Evolutionary conservation across 169 alveolate genomes (phyloP).

Genomic region (Besnoitia besnoiti): DNA sequence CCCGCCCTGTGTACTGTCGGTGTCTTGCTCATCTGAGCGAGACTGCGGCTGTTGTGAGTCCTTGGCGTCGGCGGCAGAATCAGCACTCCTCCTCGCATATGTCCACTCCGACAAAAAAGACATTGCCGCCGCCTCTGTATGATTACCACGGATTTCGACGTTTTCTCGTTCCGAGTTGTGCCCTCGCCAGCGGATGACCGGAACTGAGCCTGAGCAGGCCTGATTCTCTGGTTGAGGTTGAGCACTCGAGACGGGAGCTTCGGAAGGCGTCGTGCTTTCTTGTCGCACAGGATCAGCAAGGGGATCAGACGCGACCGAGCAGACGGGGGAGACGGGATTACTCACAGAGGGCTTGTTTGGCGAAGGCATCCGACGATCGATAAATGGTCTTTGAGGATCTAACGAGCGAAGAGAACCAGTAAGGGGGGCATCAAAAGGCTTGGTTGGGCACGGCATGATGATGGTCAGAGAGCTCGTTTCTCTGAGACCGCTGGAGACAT

Average conservation of each 20-base stretch:
- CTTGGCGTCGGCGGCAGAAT: background rate
- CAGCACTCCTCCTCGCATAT: background rate
- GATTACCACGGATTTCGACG: background rate
- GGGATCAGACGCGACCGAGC: background rate
- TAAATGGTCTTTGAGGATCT: background rate
- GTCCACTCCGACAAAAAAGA: background rate
- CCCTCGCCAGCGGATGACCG: background rate
- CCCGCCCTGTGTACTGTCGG: too few relatives aligned
- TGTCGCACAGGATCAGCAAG: background rate
- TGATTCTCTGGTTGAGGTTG: background rate
- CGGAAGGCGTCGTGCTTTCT: background rate
- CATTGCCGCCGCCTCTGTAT: background rate
- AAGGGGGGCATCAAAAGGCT: background rate
- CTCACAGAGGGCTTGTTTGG: background rate
- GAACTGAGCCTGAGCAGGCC: background rate
- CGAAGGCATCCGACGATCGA: background rate
- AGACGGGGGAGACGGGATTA: background rate
- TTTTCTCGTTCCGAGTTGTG: background rate
- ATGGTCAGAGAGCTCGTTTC: background rate
- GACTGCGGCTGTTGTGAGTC: too few relatives aligned
- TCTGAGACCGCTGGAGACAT: background rate
- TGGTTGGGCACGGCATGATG: constrained; percentile 37
- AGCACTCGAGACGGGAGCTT: background rate
- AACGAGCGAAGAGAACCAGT: background rate
- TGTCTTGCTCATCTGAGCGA: too few relatives aligned